These are phyloP conservation scores for Solanum gandarillasii DNA, from an alignment of 257 asterid genomes.

Conservation along the genomic window DNA sequence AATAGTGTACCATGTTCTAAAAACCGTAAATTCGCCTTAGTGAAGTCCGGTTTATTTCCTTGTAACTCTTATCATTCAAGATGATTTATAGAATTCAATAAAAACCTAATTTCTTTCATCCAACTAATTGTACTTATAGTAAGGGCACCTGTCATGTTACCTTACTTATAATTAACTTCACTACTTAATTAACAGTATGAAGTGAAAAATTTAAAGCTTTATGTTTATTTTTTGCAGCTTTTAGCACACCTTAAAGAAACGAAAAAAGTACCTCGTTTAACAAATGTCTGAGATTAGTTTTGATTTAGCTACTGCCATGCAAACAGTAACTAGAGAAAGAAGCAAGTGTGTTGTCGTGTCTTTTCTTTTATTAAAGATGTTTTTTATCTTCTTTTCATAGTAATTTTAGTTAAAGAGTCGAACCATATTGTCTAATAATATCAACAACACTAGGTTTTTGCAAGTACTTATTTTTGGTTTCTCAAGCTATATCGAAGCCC, in stretches of 20 bases:
- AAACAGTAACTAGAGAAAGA: not conserved
- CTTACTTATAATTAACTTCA: not conserved
- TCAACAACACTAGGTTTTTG: not conserved
- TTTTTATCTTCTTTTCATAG: conserved; percentile 13
- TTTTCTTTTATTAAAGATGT: not conserved
- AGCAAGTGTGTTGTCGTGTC: conserved; percentile 1
- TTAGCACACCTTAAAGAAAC: not conserved
- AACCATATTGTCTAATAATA: conserved; percentile 4
- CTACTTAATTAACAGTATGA: not conserved
- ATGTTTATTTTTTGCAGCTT: not conserved
- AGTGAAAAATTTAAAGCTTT: not conserved
- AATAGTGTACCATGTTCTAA: no score
- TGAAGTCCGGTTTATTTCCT: not conserved
- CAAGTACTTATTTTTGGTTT: not conserved
- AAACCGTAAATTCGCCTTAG: not conserved
- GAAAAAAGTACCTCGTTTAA: not conserved
- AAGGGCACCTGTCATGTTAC: not conserved
- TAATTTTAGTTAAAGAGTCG: conserved; percentile 21
- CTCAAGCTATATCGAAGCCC: not conserved
- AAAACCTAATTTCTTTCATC: not conserved
- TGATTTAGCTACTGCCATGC: not conserved
- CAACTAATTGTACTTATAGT: not conserved
- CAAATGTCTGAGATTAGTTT: not conserved
- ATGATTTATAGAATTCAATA: not conserved
- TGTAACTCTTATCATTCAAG: not conserved